Base-by-base conservation (phyloP, 768 basidiomycete genomes). In the Termitomyces titanicus region DNA sequence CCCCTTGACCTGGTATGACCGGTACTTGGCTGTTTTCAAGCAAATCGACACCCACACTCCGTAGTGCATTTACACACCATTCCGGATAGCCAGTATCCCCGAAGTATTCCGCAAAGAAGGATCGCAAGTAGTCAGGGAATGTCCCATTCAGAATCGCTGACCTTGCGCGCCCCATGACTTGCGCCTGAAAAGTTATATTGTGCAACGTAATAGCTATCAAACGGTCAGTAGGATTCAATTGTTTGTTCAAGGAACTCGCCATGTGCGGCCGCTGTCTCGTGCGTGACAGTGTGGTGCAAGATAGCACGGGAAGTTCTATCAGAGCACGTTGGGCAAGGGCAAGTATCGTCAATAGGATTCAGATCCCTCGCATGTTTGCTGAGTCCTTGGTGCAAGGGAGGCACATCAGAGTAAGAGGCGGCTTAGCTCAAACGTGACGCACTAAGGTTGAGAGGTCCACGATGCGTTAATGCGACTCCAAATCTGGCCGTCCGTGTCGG, bases 401-500 rank as follows among this genome's bases (percentile, higher is more conserved):
- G 7, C 44, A 25, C 25, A 24, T 49, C 3, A 55, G 33, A 9
- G 25, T 29, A 10, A 27, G n/a, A 25, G 27, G 20, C 40, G 40
- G 11, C 38, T 45, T 22, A 18, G 37, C 22, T 17, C 43, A 18
- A 9, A 39, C 34, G 51, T 52, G 9, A 64, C 81, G 47, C 58
- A 92, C 92, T 83, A 22, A 95, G 80, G 68, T 95, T 95, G 17
- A 96, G 63, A 5, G 92, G 92, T 0, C 93, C 93, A 4, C 72
- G 78, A 63, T 84, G 83, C 10, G 94, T 95, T 55, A 96, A 69
- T 5, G 94, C 93, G 15, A 95, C 88, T 2, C 93, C 93, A 68
- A 95, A 95, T 27, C 93, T 81, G 35, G 93, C 94, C 0, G 94
- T 95, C 55, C 94, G 81, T 2, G 93, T 96, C 31, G 93, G 94